Base-by-base conservation (phyloP, 1,284 basidiomycete genomes). In the Melampsora larici-populina region DNA sequence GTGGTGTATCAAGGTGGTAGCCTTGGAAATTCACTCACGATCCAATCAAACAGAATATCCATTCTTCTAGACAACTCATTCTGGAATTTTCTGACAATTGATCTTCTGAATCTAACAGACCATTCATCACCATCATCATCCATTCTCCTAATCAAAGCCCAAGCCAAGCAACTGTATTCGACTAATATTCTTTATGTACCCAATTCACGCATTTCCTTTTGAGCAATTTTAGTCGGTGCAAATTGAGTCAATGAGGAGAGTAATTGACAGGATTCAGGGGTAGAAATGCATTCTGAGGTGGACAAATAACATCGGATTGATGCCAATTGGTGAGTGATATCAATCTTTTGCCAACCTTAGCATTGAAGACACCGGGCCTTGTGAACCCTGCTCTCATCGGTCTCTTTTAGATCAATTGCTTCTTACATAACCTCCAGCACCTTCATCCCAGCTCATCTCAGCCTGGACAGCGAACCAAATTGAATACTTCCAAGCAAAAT, bases 11-110 rank as follows among this genome's bases (percentile, higher is more conserved):
- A 91, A 51, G 96, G 95, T 83, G 97, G 94, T 26, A 99, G 88
- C 80, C 96, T 93, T 49, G 94, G 90, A 71, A 97, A 90, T 70
- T 91, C 90, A 5, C 94, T 96, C 79, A 99, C 90, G 81, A 99
- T 90, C 82, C 95, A 91, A 84, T 99, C 96, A 83, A 99, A 97
- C 60, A 97, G 95, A 81, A 99, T 95, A n/a, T 81, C 96, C 96
- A 99, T 15, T 87, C 83, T 0, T 92, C 58, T 46, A 62, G 31
- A 58, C 70, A 72, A 6, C 58, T 58, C 46, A 43, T n/a, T 91
- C 67, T 91, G 91, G 84, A 91, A 92, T 80, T 88, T 87, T 13
- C 87, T 84, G 7, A 88, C 88, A 13, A 92, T 90, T 8, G 79
- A 71, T 11, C 84, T 86, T 63, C 84, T 85, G 63, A 82, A 80